phyloP scores from a whole-genome alignment of 257 asterid species.

The Nicotiana sylvestris region DNA sequence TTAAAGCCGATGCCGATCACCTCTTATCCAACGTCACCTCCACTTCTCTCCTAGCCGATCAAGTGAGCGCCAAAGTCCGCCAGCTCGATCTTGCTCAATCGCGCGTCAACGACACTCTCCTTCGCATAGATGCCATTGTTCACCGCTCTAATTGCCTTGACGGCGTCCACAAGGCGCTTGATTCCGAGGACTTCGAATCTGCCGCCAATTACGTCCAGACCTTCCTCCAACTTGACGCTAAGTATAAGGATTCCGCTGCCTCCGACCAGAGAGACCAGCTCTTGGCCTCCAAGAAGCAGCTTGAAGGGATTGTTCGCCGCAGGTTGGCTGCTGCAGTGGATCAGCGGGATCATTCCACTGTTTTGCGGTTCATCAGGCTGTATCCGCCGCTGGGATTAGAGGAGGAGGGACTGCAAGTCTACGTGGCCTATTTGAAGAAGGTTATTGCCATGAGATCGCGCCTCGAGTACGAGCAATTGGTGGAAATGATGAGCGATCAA shows the following conservation, averaged over 20 bases:
- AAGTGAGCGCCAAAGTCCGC: constrained; percentile 79
- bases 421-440: constrained; percentile 61
- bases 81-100: constrained; percentile 87
- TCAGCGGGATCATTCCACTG: constrained; percentile 70
- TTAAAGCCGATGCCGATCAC: constrained; percentile 63
- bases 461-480: constrained; percentile 69
- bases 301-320: constrained; percentile 67
- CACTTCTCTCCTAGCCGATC: constrained; percentile 76
- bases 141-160: constrained; percentile 72
- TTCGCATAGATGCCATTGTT: constrained; percentile 69
- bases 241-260: constrained; percentile 62
- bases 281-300: constrained; percentile 67
- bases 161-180: constrained; percentile 72
- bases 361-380: constrained; percentile 70
- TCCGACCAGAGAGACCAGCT: constrained; percentile 85
- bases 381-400: constrained; percentile 74
- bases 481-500: constrained; percentile 44
- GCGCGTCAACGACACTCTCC: constrained; percentile 75
- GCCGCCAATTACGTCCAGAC: constrained; percentile 68
- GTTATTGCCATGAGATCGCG: constrained; percentile 67
- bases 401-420: constrained; percentile 84
- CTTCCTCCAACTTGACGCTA: constrained; percentile 77
- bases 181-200: constrained; percentile 72
- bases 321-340: constrained; percentile 64
- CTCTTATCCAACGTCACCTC: constrained; percentile 69